Base-by-base conservation (phyloP, 441 rosid species). In the Capsella rubella region DNA sequence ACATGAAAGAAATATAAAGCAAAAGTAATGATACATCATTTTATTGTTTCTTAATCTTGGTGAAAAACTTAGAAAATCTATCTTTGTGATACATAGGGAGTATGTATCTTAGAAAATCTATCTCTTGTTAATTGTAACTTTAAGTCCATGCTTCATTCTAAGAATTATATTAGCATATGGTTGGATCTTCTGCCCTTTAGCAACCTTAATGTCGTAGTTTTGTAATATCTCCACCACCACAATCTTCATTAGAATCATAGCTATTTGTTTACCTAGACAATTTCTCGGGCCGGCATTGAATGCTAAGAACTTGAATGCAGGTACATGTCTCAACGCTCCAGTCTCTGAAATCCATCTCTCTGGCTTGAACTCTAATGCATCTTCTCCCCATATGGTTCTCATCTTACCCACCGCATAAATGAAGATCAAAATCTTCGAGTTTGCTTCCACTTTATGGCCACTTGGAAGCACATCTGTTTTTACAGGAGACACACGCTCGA, bases 251-350 rank as follows among this genome's bases (percentile, higher is more conserved):
- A 81, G 82, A 21, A 65, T 69, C 69, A 78, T 65, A 27, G 80
- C 74, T 60, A 75, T 4, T 15, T 78, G 72, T 34, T 78, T 83
- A 12, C 87, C 90, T 0, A 82, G 39, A 51, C 93, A 88, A 43
- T 70, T 75, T 72, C 82, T 83, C 3, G 79, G 81, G 83, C 92
- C 90, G 0, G 89, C 81, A 32, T 77, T 70, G 31, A 86, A 86
- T 8, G 79, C 60, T 2, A 82, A 55, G 34, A 72, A 88, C 69
- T 83, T 80, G 78, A 8, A 37, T 7, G 60, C 27, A 39, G 72
- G 60, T 16, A 12, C 74, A 35, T 83, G 84, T 4, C 14, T 43
- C 12, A 83, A 49, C 1, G 52, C 14, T 56, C 86, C 82, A 0
- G 5, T 15, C n/a, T 76, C 67, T 0, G 69, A 25, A 47, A 83